Evolutionary conservation across 352 stramenopile species (phyloP).

Genomic region (Globisporangium yorkense): DNA sequence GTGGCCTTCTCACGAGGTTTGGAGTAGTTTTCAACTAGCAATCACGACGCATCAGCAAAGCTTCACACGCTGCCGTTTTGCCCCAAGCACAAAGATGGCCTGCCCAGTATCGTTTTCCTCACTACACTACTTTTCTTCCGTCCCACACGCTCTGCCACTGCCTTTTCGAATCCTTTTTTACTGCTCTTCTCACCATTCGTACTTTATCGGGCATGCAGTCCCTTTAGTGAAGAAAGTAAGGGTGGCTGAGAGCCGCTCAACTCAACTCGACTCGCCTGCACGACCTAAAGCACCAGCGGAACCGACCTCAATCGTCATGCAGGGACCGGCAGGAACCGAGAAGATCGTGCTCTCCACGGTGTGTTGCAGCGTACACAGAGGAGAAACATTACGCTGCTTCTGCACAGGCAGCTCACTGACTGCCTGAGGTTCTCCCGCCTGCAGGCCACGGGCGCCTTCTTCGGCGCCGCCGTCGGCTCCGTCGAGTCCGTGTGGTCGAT

Average conservation of each 20-base stretch:
- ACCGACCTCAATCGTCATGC: slow-evolving; percentile 26
- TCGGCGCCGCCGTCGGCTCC: slow-evolving; percentile 60
- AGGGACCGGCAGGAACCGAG: slow-evolving; percentile 54
- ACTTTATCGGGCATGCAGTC: not conserved
- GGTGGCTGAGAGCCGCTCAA: not conserved
- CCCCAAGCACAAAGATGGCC: slow-evolving; percentile 89
- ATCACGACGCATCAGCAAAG: slow-evolving; percentile 92
- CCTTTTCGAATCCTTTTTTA: not conserved
- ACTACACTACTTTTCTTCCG: accelerated
- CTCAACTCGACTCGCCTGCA: not conserved
- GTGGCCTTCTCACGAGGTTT: slow-evolving; percentile 87
- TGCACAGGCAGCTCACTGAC: not conserved
- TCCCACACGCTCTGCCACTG: not conserved
- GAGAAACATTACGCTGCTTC: not conserved
- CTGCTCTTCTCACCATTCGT: not conserved
- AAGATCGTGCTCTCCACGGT: slow-evolving; percentile 80
- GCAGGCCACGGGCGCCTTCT: slow-evolving; percentile 72
- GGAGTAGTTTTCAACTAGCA: slow-evolving; percentile 95
- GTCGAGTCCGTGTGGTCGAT: slow-evolving; percentile 86
- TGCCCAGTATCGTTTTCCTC: accelerated
- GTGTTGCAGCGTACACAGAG: not conserved
- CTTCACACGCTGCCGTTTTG: slow-evolving; percentile 92
- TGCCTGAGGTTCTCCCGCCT: not conserved
- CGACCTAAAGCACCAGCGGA: not conserved
- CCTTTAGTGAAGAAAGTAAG: too few relatives aligned